These are phyloP conservation scores for Helianthus annuus DNA, from an alignment of 129 eudicot genomes.

Conservation along the genomic window DNA sequence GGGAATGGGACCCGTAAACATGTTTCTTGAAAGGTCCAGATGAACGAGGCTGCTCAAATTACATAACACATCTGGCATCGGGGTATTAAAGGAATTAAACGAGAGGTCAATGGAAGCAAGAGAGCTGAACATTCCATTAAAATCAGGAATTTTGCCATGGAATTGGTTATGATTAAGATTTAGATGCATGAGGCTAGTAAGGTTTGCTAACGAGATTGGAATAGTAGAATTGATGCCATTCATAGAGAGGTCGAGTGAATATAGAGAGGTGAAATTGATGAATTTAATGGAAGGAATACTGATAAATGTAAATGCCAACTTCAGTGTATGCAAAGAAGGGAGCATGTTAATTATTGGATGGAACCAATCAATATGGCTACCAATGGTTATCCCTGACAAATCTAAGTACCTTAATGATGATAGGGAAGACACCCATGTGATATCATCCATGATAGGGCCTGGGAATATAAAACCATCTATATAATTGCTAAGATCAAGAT, in stretches of 20 bases:
- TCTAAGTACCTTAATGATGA: background rate
- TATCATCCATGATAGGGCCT: no score
- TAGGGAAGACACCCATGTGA: background rate
- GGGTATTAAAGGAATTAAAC: background rate
- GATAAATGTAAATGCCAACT: no score
- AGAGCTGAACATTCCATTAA: background rate
- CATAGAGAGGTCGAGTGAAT: background rate
- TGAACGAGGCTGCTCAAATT: background rate
- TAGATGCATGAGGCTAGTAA: constrained; percentile 2
- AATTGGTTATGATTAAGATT: background rate
- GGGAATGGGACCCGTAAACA: background rate
- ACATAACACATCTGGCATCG: background rate
- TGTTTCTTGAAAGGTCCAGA: background rate
- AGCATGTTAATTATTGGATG: background rate
- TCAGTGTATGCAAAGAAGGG: constrained; percentile 1
- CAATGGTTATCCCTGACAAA: background rate
- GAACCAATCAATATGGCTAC: background rate
- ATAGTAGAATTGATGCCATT: background rate
- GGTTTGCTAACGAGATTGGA: background rate
- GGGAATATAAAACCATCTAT: no score
- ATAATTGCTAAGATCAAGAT: constrained; percentile 14
- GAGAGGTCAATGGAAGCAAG: background rate
- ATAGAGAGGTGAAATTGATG: constrained; percentile 4
- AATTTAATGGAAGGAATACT: no score
- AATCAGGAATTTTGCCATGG: background rate